Evolutionary conservation across 192 early-diverging fungal species (phyloP), one percentile per base, ranked within the genome.

Genomic region (Diversispora epigaea): DNA sequence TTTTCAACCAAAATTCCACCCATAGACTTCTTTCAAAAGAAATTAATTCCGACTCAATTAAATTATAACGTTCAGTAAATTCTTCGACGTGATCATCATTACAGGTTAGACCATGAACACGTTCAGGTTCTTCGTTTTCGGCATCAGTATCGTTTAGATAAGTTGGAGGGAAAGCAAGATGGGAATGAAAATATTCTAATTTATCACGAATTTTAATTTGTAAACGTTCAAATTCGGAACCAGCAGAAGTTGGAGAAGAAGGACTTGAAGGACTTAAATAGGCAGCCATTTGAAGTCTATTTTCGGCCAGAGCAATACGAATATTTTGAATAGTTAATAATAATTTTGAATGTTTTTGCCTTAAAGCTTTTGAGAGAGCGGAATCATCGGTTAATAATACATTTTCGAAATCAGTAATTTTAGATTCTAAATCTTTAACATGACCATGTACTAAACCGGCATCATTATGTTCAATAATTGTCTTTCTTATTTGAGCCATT

Each of bases 241-340:
- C 58, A 60, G 71, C 49, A 43, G 71, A 73, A 60, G 56, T 73
- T 15, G 71, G 71, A 25, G 72, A 74, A 50, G 50, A 49, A 12
- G 72, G 72, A 74, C 58, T 63, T 39, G 72, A 74, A 19, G 72
- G 72, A 63, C 72, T 74, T 60, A 74, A 50, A 63, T 74, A 74
- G 4, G 72, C 72, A 10, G 72, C 72, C 72, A 74, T 74, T 63
- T 74, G 58, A 74, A 74, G 60, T 74, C n/a, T 60, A 52, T 62
- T 62, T 52, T 74, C 58, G 11, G 57, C 56, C 22, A 74, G 15
- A 46, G 60, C 72, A 49, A 62, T 39, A 22, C 60, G 39, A 2
- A 74, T 74, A 19, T 62, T 74, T 74, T 63, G 72, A 32, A 74
- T 74, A 7, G 72, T 74, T 40, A 62, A 6, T 8, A 74, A 44